Base-by-base conservation (phyloP, 257 asterid species). In the Lantana camara region DNA sequence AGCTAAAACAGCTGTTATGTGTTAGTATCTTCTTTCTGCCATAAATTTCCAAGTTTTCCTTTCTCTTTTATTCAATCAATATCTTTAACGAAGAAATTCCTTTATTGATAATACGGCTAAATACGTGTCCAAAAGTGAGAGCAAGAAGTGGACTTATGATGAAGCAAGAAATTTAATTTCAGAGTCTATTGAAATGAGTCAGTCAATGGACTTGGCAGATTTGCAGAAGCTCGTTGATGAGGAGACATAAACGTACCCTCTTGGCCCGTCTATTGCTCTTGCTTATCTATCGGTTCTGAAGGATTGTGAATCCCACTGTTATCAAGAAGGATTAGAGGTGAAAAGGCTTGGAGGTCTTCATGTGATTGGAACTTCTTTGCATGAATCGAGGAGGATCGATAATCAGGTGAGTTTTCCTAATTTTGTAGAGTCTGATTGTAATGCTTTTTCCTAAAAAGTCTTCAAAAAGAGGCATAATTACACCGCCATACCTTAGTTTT, bases 361-460 rank as follows among this genome's bases (percentile, higher is more conserved):
- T 70, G 99, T 94, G 64, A 86, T 94, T 64, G 99, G 97, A 67
- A 94, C 99, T 54, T 94, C 99, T 72, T 80, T 94, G 51, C 99
- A 94, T 5, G 99, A 94, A 81, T 94, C 99, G 8, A 79, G 99
- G 75, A 88, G 99, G 81, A 94, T 94, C 11, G 99, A 94, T 75
- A 94, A 94, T 79, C 99, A 93, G 99, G 99, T 84, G 51, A 72
- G 46, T 66, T 46, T 15, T 58, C 40, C n/a, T 19, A 21, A 70
- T 71, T 27, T 30, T 19, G 16, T 56, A 34, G 57, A 53, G 68
- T 57, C 68, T 37, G 41, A 7, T 35, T 7, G 8, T 3, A 35
- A 35, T 30, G n/a, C n/a, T 30, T 2, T 30, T 30, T 30, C 7
- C 35, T n/a, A n/a, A n/a, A n/a, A n/a, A n/a, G n/a, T n/a, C n/a